A percentile compares a stretch with the other conserved stretches of the same genome.
phyloP scores from a whole-genome alignment of 306 rosid genomes.

The Psophocarpus tetragonolobus region DNA sequence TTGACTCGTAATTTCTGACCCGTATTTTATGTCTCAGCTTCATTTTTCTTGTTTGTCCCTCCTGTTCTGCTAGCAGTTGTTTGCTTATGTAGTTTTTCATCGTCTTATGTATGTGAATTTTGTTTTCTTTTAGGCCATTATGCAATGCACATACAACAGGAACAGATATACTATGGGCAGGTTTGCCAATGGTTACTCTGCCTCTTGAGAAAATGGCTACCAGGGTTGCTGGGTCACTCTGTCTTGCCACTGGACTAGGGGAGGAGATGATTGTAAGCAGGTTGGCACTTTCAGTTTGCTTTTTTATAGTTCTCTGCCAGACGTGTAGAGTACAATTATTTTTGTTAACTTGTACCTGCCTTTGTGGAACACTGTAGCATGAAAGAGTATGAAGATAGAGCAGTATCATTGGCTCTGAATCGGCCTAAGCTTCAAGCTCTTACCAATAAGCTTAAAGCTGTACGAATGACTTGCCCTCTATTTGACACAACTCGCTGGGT shows the following conservation, averaged over 20 bases:
- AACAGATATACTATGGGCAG: constrained; percentile 97
- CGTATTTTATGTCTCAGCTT: not conserved
- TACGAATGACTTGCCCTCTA: constrained; percentile 85
- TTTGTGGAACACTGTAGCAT: constrained; percentile 49
- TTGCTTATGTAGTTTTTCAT: not conserved
- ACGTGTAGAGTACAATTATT: too few relatives aligned
- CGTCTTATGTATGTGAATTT: not conserved
- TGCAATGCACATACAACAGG: constrained; percentile 99
- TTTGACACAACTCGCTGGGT: constrained; percentile 98
- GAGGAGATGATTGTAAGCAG: constrained; percentile 96
- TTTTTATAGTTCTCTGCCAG: not conserved
- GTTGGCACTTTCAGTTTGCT: constrained; percentile 36
- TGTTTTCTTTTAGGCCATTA: constrained; percentile 67
- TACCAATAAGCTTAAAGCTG: constrained; percentile 75
- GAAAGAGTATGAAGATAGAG: constrained; percentile 94
- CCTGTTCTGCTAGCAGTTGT: not conserved
- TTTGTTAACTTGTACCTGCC: not conserved
- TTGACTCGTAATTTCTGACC: constrained; percentile 70
- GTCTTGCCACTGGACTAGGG: constrained; percentile 90
- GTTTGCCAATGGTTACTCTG: constrained; percentile 92
- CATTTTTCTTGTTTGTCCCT: not conserved
- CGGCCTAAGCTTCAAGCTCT: constrained; percentile 79
- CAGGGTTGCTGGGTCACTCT: constrained; percentile 97
- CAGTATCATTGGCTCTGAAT: constrained; percentile 81
- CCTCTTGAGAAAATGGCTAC: constrained; percentile 99